phyloP scores from a whole-genome alignment of 2,329 filamentous ascomycete species.

The Trichoderma sp. region DNA sequence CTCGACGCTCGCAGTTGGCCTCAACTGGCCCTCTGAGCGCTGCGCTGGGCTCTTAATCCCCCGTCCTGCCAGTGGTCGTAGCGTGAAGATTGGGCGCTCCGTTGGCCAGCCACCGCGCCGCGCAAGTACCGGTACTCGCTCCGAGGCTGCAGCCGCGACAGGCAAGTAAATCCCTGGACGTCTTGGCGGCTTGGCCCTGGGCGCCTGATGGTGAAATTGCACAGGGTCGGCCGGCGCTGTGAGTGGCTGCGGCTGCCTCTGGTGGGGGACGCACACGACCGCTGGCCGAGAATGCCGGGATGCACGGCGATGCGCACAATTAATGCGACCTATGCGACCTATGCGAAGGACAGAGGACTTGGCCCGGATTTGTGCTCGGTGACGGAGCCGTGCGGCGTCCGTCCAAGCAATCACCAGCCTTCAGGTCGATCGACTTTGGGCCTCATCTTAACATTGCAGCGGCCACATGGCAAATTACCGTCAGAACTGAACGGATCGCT shows the following conservation, averaged over 20 bases:
- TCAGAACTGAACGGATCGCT: background rate
- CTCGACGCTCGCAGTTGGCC: background rate
- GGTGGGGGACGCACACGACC: slow-evolving; percentile 9
- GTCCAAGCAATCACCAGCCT: background rate
- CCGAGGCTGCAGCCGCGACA: slow-evolving; percentile 11
- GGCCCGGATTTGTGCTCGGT: background rate
- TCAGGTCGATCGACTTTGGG: background rate
- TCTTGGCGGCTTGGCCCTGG: slow-evolving; percentile 15
- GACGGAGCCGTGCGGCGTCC: background rate
- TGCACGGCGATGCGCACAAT: slow-evolving; percentile 10
- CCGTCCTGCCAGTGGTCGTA: background rate
- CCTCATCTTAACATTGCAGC: background rate
- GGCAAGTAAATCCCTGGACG: slow-evolving; percentile 18
- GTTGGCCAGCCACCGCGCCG: slow-evolving; percentile 24
- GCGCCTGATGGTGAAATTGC: slow-evolving; percentile 21
- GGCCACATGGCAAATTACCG: slow-evolving; percentile 1
- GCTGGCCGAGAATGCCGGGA: slow-evolving; percentile 14
- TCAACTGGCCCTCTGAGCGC: background rate
- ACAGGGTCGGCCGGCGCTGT: slow-evolving; percentile 5
- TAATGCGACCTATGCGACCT: background rate
- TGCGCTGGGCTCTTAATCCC: background rate
- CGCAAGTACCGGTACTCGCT: slow-evolving; percentile 1
- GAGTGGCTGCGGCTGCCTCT: slow-evolving; percentile 13
- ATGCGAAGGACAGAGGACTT: background rate
- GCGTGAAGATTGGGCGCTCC: background rate